Evolutionary conservation across 495 filamentous ascomycete species (phyloP).

Genomic region (Rusavskia elegans): DNA sequence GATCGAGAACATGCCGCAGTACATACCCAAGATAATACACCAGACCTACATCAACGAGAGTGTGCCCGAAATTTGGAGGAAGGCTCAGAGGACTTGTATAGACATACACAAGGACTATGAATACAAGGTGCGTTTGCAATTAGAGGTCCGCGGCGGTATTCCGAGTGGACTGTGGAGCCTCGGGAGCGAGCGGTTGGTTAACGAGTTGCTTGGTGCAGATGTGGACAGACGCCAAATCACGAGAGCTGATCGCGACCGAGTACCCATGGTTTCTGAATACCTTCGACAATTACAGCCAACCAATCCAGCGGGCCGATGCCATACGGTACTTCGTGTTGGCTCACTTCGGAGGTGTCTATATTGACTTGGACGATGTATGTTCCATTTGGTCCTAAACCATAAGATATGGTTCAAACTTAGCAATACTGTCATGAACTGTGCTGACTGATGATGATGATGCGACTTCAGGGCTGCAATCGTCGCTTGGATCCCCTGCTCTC

Average conservation of each 20-base stretch:
- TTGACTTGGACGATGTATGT: slow-evolving; percentile 75
- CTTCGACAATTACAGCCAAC: slow-evolving; percentile 64
- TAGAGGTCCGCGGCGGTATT: background rate
- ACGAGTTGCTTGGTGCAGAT: slow-evolving; percentile 31
- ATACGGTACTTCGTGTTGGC: slow-evolving; percentile 80
- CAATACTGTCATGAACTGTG: background rate
- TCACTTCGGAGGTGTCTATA: slow-evolving; percentile 74
- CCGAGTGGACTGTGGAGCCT: background rate
- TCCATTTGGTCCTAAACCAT: too few relatives aligned
- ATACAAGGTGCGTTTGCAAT: slow-evolving; percentile 43
- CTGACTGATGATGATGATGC: background rate
- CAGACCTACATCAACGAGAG: slow-evolving; percentile 70
- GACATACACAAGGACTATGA: slow-evolving; percentile 65
- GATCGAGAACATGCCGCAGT: slow-evolving; percentile 40
- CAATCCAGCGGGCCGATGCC: slow-evolving; percentile 75
- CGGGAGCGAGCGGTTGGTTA: background rate
- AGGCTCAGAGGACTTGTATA: slow-evolving; percentile 58
- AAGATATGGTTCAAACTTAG: background rate
- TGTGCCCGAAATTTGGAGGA: slow-evolving; percentile 59
- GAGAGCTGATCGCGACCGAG: slow-evolving; percentile 59
- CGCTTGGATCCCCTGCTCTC: slow-evolving; percentile 64
- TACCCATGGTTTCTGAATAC: slow-evolving; percentile 81
- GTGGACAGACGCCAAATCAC: slow-evolving; percentile 69
- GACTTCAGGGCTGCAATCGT: slow-evolving; percentile 57
- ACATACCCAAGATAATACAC: slow-evolving; percentile 84